Evolutionary conservation across 2,329 filamentous ascomycete genomes (phyloP).

Genomic region (Cercospora citrullina): DNA sequence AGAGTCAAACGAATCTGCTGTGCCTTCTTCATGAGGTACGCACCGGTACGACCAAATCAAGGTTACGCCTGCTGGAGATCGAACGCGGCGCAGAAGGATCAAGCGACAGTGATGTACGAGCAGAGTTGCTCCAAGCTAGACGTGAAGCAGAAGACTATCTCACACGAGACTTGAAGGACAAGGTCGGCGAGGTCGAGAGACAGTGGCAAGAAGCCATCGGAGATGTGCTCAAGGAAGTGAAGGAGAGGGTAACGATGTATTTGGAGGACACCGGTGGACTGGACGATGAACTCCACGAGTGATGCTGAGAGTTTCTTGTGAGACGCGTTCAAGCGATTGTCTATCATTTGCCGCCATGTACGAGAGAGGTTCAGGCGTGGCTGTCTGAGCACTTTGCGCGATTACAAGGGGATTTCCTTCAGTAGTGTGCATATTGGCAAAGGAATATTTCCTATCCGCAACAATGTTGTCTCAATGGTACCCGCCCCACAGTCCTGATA

Average conservation of each 20-base stretch:
- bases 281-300: conserved; percentile 64
- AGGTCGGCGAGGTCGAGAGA: conserved; percentile 84
- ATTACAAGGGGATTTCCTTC: not conserved
- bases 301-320: conserved; percentile 1
- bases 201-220: conserved; percentile 91
- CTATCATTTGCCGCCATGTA: not conserved
- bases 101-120: conserved; percentile 43
- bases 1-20: conserved; percentile 85
- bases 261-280: conserved; percentile 79
- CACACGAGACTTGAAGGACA: conserved; percentile 88
- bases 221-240: conserved; percentile 69
- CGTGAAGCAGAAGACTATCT: conserved; percentile 68
- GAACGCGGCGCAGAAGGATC: conserved; percentile 50
- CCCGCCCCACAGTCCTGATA: not conserved
- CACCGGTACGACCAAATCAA: conserved; percentile 70
- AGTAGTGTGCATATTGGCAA: not conserved
- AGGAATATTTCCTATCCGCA: not conserved
- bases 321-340: conserved; percentile 14
- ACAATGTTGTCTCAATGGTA: not conserved
- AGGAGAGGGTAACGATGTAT: conserved; percentile 70
- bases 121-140: conserved; percentile 59
- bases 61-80: conserved; percentile 65
- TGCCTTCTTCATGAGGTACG: conserved; percentile 90
- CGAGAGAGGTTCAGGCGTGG: not conserved
- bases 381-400: conserved; percentile 3